These are phyloP conservation scores for Aureobasidium sp. DNA, from an alignment of 2,329 filamentous ascomycete genomes.

Conservation along the genomic window DNA sequence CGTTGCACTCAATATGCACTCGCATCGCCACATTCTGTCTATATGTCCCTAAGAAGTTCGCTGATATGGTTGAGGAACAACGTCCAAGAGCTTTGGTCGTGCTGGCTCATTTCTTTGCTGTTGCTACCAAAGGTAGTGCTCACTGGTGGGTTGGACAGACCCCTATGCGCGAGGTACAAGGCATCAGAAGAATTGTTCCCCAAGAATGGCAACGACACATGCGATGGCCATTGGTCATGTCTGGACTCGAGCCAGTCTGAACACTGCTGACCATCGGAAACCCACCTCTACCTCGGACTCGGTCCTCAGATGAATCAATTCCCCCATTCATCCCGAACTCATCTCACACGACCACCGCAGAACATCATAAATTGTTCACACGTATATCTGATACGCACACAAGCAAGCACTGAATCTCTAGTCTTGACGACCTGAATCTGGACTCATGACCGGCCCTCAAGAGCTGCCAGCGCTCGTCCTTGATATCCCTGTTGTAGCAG, in stretches of 20 bases:
- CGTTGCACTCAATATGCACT: constrained; percentile 24
- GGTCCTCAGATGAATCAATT: no score
- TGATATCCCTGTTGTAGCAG: no score
- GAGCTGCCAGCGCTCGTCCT: no score
- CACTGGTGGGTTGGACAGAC: constrained; percentile 27
- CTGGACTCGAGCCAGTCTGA: constrained; percentile 7
- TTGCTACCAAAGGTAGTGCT: constrained; percentile 25
- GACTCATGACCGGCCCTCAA: no score
- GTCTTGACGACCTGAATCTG: no score
- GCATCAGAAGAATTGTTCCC: constrained; percentile 24
- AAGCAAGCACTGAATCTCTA: no score
- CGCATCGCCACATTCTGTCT: constrained; percentile 29
- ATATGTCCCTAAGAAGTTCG: constrained; percentile 26
- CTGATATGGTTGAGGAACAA: constrained; percentile 27
- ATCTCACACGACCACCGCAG: no score
- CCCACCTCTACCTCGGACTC: no score
- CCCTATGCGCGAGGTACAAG: constrained; percentile 25
- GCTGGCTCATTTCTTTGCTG: constrained; percentile 30
- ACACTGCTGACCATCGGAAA: no score
- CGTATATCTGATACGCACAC: no score
- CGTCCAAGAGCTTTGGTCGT: constrained; percentile 30
- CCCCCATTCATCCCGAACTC: no score
- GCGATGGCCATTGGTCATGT: constrained; percentile 24
- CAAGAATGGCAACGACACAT: constrained; percentile 28
- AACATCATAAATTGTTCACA: no score